Base-by-base conservation (phyloP, 2,329 filamentous ascomycete genomes). In the Colletotrichum graminicola region DNA sequence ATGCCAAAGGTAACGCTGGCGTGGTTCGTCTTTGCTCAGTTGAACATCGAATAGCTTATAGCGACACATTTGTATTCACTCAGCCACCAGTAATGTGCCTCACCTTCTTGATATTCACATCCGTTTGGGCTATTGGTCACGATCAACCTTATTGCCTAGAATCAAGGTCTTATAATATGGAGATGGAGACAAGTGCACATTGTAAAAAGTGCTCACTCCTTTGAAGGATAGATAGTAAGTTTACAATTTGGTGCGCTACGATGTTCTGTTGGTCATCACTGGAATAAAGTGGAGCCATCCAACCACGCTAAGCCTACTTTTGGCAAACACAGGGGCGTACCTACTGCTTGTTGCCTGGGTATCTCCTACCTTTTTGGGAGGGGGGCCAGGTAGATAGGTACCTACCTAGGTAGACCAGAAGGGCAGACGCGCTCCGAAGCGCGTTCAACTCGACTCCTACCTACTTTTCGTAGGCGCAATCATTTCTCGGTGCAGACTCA, bases 201-300 rank as follows among this genome's bases (percentile, higher is more conserved):
- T 34, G 26, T 21, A 6, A 18, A 32, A 21, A 34, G 52, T 39
- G 49, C 49, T 14, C 52, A 14, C 10, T 2, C 12, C 34, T 10
- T 10, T 34, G 11, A 41, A 41, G 39, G 14, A 16, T n/a, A 18
- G 16, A 32, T 3, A 54, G 51, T 16, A n/a, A 26, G 32, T 12
- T 12, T 61, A 14, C 26, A 34, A 16, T 14, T 8, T 34, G 10
- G 7, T 18, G 43, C 29, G 7, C 41, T 23, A 34, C 43, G n/a
- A 39, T n/a, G 32, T 57, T 70, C 49, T 52, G 67, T 57, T 57
- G 34, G 49, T 62, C 67, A 71, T 62, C 43, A 43, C 21, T 56
- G 51, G 51, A 11, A 45, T n/a, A 43, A 68, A 34, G 51, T 62
- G 68, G 68, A 34, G 1, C 43, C 14, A 10, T 7, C 3, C 1